Base-by-base conservation (phyloP, 805 yeast genomes). In the Yarrowia bubula region DNA sequence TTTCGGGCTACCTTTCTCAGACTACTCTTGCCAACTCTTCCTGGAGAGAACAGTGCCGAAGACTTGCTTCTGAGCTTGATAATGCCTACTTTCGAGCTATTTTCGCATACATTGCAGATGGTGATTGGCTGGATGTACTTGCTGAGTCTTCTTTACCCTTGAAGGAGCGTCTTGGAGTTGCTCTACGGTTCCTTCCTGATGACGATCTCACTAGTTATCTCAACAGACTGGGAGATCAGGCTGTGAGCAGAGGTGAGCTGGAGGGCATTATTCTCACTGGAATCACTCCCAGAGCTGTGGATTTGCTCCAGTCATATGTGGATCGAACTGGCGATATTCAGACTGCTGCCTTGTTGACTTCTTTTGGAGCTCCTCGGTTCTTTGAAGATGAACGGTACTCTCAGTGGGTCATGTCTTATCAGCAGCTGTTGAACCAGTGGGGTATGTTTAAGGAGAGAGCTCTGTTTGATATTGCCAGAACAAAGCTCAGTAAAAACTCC, bases 121-220 rank as follows among this genome's bases (percentile, higher is more conserved):
- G 90, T 51, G 95, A 92, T 69, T 93, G 98, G 98, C 88, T 93
- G 87, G 98, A 91, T 71, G 96, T 93, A 1, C 79, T 93, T 62
- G 96, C 91, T 72, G 98, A 93, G 71, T 85, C 88, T 17, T 88
- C 96, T 1, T 80, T 93, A 46, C 97, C 99, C 0, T 78, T 93
- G 44, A 80, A 93, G 63, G 99, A 93, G 72, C 79, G 97, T 69
- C 76, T 93, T 11, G 98, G 98, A 1, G 93, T 93, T 32, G 98
- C 98, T 0, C 78, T 93, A 28, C 80, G 97, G 57, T 93, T 90
- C 70, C 77, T 93, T 38, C 85, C 92, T 1, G 97, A 92, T 72
- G 81, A 84, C 51, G 97, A 76, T 61, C 78, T 93, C 68, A 83
- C 87, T 7, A 81, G 84, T 10, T 93, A 90, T 75, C 78, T 93